Evolutionary conservation across 2,329 filamentous ascomycete species (phyloP), one percentile per base, ranked within the genome.

Genomic region (Hypoxylon sp.): DNA sequence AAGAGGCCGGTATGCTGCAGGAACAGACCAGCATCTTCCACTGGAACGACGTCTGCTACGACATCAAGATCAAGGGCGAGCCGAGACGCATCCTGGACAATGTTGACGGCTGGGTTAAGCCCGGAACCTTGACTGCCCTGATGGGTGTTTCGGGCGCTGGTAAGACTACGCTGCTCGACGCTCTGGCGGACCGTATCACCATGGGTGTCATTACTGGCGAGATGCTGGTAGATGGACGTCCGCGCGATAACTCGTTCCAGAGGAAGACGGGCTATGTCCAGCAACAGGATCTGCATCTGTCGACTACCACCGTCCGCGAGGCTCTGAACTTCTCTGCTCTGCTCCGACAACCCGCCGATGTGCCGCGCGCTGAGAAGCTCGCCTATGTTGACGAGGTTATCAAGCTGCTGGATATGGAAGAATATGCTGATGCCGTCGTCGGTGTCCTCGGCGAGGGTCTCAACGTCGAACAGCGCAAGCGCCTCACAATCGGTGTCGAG

Each of bases 81-180:
- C 77, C 81, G 1, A 84, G 92, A 13, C 86, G 88, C 38, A 90
- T 97, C 68, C 79, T 97, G 57, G 88, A 97, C 67, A 81, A 95
- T 61, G 90, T 97, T 10, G 90, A 96, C 70, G 93, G 93, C 29
- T 97, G 91, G 90, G 92, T 97, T 58, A 95, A 96, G 75, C 93
- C 93, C 2, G 93, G 93, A 58, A 96, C 91, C 13, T 74, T 96
- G 50, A 97, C 92, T 10, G 92, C 91, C 33, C 81, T 96, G 2
- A 97, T 97, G 92, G 90, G 92, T 77, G 91, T 93, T 6, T 92
- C 89, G 26, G 92, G 93, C 65, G 93, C 93, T n/a, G 93, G 93
- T 56, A 97, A 97, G 75, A 97, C 93, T 0, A 97, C 93, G 1
- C 83, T 97, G 23, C 78, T 97, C 26, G 91, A 97, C 74, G 90